These are phyloP conservation scores for Fusarium sp. DNA, from an alignment of 2,329 filamentous ascomycete genomes.

Conservation along the genomic window DNA sequence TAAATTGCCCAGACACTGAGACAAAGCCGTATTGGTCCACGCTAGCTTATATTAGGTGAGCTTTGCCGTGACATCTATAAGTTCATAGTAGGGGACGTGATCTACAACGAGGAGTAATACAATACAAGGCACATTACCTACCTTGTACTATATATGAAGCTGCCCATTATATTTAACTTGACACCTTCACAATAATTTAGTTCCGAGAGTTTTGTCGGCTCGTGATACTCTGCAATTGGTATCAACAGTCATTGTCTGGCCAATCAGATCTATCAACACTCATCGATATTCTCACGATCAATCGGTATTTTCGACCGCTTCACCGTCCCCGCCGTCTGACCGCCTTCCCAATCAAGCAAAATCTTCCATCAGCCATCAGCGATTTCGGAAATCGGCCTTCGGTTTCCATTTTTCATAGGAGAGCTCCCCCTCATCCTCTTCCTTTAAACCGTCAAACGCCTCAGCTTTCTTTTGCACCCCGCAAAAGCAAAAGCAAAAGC, in stretches of 20 bases:
- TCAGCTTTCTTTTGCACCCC: slow-evolving; percentile 9
- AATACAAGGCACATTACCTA: neutral
- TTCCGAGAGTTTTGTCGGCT: neutral
- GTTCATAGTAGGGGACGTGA: neutral
- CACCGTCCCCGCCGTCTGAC: slow-evolving; percentile 19
- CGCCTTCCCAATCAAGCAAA: slow-evolving; percentile 24
- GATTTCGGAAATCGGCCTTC: slow-evolving; percentile 28
- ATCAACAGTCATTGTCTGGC: slow-evolving; percentile 4
- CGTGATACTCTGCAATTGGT: neutral
- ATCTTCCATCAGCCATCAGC: slow-evolving; percentile 9
- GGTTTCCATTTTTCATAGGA: slow-evolving; percentile 26
- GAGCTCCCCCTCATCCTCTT: slow-evolving; percentile 29
- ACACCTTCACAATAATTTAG: neutral
- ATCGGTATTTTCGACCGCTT: slow-evolving; percentile 22
- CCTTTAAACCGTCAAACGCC: slow-evolving; percentile 21
- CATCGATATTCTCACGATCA: neutral
- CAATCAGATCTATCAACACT: slow-evolving; percentile 4
- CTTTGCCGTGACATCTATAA: neutral
- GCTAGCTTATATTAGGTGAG: neutral
- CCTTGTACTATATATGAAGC: neutral
- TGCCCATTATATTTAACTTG: neutral
- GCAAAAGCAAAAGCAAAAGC: neutral
- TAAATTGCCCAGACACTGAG: neutral
- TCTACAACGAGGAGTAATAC: neutral
- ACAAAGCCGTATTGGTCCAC: neutral